Evolutionary conservation across 2,329 filamentous ascomycete species (phyloP).

Genomic region (Biscogniauxia mediterranea): DNA sequence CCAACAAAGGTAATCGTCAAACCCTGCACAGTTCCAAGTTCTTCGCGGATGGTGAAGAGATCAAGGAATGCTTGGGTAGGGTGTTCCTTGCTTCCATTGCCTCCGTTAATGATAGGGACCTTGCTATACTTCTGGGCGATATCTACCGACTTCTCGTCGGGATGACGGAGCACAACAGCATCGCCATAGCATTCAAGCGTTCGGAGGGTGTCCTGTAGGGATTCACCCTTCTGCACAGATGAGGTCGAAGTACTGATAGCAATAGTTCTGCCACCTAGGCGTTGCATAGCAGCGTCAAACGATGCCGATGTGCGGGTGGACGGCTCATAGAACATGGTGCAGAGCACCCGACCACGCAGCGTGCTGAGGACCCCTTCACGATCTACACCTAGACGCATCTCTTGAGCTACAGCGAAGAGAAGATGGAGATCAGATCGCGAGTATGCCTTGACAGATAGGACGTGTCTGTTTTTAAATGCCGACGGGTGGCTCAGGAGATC

Average conservation of each 20-base stretch:
- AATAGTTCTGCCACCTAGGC: slow-evolving; percentile 84
- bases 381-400: slow-evolving; percentile 95
- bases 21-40: slow-evolving; percentile 91
- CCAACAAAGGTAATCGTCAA: slow-evolving; percentile 95
- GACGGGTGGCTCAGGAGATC: slow-evolving; percentile 73
- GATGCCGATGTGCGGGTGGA: slow-evolving; percentile 94
- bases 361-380: slow-evolving; percentile 86
- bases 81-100: slow-evolving; percentile 94
- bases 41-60: slow-evolving; percentile 97
- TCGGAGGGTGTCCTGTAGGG: slow-evolving; percentile 87
- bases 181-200: slow-evolving; percentile 94
- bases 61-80: slow-evolving; percentile 97
- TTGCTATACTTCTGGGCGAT: slow-evolving; percentile 83
- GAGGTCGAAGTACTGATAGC: slow-evolving; percentile 80
- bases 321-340: slow-evolving; percentile 96
- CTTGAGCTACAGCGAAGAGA: slow-evolving; percentile 93
- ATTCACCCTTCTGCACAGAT: slow-evolving; percentile 91
- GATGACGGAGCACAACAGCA: slow-evolving; percentile 93
- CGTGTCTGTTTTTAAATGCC: slow-evolving; percentile 84
- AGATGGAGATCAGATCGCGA: slow-evolving; percentile 83
- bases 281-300: slow-evolving; percentile 98
- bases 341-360: slow-evolving; percentile 81
- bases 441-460: slow-evolving; percentile 91
- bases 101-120: slow-evolving; percentile 94
- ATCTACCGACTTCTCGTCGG: slow-evolving; percentile 75